Base-by-base conservation (phyloP, 306 rosid genomes). In the Bauhinia variegata region DNA sequence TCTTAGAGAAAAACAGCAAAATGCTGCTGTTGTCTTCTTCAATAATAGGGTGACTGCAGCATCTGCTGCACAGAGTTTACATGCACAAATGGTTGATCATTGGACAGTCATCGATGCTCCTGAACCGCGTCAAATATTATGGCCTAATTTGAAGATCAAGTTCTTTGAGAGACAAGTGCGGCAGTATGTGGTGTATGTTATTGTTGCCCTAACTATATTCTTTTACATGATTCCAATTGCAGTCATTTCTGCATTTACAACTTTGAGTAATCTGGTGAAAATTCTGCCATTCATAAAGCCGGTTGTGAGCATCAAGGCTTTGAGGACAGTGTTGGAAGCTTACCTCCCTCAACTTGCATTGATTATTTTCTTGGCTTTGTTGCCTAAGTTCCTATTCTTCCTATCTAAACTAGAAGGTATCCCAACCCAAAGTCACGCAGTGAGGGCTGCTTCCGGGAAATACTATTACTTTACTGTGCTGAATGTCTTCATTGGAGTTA, bases 361-460 rank as follows among this genome's bases (percentile, higher is more conserved):
- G 61, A 60, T 95, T 7, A 6, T 90, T 74, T 95, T 95, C 75
- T 68, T 90, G 70, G 97, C 97, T 52, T 8, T 95, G 59, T 77
- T 95, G 83, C 99, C 99, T 31, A 88, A 82, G 83, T 31, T 95
- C 47, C 96, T 95, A 19, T 30, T 77, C 67, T 84, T 76, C 74
- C 78, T 95, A 43, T 95, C 99, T 6, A 88, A 84, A 77, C 36
- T 83, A 0, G 99, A 95, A 74, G 97, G 96, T 63, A 90, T 95
- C 61, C 87, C 97, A 36, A 36, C 41, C 5, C 4, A 36, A 36
- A 36, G 41, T 36, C 41, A 95, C 50, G 92, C 82, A 15, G 4
- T 82, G 44, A 83, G 97, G 60, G 97, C 97, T 75, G 85, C 99
- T 68, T 82, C 97, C 31, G 99, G 99, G 65, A 95, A 95, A 68